These are phyloP conservation scores for Lycium barbarum DNA, from an alignment of 257 asterid genomes.

Conservation along the genomic window DNA sequence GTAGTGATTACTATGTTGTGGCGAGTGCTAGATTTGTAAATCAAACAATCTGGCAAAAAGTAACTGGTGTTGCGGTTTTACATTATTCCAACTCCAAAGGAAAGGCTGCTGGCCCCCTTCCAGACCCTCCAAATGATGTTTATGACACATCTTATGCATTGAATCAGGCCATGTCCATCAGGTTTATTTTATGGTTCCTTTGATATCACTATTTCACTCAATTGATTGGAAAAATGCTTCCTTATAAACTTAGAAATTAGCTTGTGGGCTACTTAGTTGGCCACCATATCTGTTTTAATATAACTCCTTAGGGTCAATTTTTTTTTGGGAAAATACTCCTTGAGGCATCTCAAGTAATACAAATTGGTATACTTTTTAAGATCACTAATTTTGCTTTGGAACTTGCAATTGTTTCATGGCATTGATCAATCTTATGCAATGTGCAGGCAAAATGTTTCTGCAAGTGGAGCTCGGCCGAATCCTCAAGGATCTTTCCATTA, in stretches of 20 bases:
- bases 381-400: neutral
- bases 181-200: constrained; percentile 44
- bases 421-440: constrained; percentile 15
- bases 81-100: constrained; percentile 90
- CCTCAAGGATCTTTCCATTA: constrained; percentile 98
- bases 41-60: constrained; percentile 84
- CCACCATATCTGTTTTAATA: neutral
- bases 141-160: constrained; percentile 65
- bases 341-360: neutral
- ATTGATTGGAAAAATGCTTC: neutral
- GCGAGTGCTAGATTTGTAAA: constrained; percentile 96
- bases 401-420: neutral
- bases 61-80: constrained; percentile 88
- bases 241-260: neutral
- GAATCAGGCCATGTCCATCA: constrained; percentile 88
- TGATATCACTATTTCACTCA: constrained; percentile 17
- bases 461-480: constrained; percentile 99
- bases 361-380: neutral
- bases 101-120: constrained; percentile 75
- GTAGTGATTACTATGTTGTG: constrained; percentile 90
- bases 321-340: neutral
- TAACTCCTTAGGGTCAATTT: neutral
- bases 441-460: constrained; percentile 80
- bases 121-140: constrained; percentile 84
- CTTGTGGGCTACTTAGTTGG: neutral